A percentile compares a stretch with the other conserved stretches of the same genome.
Conservation (phyloP, 2,329 filamentous ascomycete species). For the Diplocarpon rosae region DNA sequence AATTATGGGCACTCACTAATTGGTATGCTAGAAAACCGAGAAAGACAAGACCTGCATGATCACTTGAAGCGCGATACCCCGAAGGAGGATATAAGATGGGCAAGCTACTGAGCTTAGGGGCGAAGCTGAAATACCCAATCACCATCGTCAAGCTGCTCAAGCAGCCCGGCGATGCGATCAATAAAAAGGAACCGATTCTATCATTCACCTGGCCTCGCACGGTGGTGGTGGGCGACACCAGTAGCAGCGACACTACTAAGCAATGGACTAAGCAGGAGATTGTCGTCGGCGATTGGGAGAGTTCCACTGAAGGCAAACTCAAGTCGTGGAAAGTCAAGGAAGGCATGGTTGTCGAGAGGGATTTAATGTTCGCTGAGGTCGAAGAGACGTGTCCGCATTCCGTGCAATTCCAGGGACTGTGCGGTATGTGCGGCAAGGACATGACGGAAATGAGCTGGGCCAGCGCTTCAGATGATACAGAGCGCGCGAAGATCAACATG, state of each 20-base stretch:
- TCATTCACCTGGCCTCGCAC: slow-evolving; percentile 78
- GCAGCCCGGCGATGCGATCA: slow-evolving; percentile 60
- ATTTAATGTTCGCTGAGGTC: slow-evolving; percentile 57
- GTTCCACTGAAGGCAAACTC: slow-evolving; percentile 70
- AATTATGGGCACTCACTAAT: slow-evolving; percentile 9
- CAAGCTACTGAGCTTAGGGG: slow-evolving; percentile 41
- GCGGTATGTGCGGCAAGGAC: slow-evolving; percentile 85
- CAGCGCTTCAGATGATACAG: slow-evolving; percentile 64
- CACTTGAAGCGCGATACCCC: slow-evolving; percentile 17
- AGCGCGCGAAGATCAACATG: slow-evolving; percentile 88
- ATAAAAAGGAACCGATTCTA: slow-evolving; percentile 68
- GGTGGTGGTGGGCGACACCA: slow-evolving; percentile 51
- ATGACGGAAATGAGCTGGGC: slow-evolving; percentile 89
- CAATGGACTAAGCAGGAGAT: slow-evolving; percentile 58
- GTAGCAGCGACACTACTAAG: slow-evolving; percentile 39
- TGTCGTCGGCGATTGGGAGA: slow-evolving; percentile 67
- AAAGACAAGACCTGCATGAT: slow-evolving; percentile 22
- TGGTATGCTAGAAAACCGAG: slow-evolving; percentile 9
- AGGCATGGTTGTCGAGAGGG: slow-evolving; percentile 50
- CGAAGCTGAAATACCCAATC: slow-evolving; percentile 79
- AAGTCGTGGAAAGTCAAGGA: slow-evolving; percentile 64
- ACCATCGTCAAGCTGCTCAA: slow-evolving; percentile 80
- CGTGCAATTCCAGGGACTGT: slow-evolving; percentile 82
- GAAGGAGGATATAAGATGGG: slow-evolving; percentile 31
- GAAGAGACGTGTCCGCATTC: slow-evolving; percentile 88